phyloP scores from a whole-genome alignment of 2,329 filamentous ascomycete species.

The Penicillium brevicompactum region DNA sequence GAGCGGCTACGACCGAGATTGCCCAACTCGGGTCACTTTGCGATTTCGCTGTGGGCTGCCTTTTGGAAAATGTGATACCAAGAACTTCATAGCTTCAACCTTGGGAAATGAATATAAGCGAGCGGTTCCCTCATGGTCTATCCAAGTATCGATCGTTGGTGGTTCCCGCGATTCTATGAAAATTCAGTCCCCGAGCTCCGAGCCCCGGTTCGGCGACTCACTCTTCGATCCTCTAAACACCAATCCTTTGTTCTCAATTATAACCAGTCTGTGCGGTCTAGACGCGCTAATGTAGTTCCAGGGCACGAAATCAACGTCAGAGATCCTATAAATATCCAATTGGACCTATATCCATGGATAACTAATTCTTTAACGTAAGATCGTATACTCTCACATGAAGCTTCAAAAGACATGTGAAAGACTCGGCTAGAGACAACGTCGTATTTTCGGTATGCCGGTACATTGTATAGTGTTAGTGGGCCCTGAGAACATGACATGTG shows the following conservation, averaged over 20 bases:
- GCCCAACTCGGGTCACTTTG: neutral
- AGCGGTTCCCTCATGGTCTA: neutral
- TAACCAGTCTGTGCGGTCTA: neutral
- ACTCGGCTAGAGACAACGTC: neutral
- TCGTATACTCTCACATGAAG: neutral
- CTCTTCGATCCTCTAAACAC: neutral
- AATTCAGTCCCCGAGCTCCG: neutral
- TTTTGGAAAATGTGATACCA: neutral
- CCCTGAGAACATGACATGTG: neutral
- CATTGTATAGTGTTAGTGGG: neutral
- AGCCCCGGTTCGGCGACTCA: neutral
- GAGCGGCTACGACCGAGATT: neutral
- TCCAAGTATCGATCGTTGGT: neutral
- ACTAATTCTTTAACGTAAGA: too few relatives aligned
- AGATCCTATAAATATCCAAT: neutral
- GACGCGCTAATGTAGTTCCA: neutral
- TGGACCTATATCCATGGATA: neutral
- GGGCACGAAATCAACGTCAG: neutral
- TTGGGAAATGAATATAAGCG: neutral
- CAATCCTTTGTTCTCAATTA: neutral
- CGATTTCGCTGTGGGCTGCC: neutral
- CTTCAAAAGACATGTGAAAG: neutral
- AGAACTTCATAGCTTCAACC: neutral
- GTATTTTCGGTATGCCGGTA: neutral
- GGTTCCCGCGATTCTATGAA: neutral